A percentile compares a stretch with the other conserved stretches of the same genome.
Evolutionary conservation across 176 grass and related monocot species (phyloP).

Genomic region (Zoysia pacifica): DNA sequence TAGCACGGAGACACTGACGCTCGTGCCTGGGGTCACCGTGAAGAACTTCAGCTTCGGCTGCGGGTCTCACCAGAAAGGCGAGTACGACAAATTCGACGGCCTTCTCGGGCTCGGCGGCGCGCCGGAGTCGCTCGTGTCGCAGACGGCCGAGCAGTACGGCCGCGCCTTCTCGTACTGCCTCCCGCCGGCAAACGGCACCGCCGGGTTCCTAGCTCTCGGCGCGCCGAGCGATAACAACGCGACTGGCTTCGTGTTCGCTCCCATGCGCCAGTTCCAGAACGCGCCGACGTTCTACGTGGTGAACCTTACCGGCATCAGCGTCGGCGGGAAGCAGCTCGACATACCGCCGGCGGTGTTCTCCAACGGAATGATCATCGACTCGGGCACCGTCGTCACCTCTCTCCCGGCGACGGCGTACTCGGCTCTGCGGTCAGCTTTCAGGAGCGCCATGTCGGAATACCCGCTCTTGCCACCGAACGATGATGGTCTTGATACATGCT

Average conservation of each 20-base stretch:
- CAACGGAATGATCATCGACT: constrained; percentile 54
- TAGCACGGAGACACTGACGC: constrained; percentile 51
- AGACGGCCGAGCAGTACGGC: constrained; percentile 39
- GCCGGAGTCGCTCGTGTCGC: constrained; percentile 54
- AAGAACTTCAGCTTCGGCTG: constrained; percentile 52
- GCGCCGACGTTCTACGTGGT: constrained; percentile 52
- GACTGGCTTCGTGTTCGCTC: constrained; percentile 39
- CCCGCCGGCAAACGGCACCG: constrained; percentile 28
- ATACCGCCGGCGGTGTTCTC: constrained; percentile 40
- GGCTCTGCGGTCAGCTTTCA: constrained; percentile 49
- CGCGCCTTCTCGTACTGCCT: constrained; percentile 74
- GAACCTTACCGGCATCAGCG: constrained; percentile 41
- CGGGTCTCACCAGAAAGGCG: constrained; percentile 43
- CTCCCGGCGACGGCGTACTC: constrained; percentile 59
- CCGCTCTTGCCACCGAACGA: constrained; percentile 13
- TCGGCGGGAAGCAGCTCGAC: constrained; percentile 38
- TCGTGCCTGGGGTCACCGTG: background rate
- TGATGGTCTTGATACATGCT: constrained; percentile 49
- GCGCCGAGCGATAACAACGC: background rate
- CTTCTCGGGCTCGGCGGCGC: constrained; percentile 62
- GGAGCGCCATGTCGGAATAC: constrained; percentile 46
- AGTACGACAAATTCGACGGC: constrained; percentile 53
- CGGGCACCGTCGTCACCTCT: constrained; percentile 52
- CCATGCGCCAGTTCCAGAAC: constrained; percentile 4
- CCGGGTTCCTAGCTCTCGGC: constrained; percentile 61